phyloP scores from a whole-genome alignment of 2,329 filamentous ascomycete genomes.

The Talaromyces sp. region DNA sequence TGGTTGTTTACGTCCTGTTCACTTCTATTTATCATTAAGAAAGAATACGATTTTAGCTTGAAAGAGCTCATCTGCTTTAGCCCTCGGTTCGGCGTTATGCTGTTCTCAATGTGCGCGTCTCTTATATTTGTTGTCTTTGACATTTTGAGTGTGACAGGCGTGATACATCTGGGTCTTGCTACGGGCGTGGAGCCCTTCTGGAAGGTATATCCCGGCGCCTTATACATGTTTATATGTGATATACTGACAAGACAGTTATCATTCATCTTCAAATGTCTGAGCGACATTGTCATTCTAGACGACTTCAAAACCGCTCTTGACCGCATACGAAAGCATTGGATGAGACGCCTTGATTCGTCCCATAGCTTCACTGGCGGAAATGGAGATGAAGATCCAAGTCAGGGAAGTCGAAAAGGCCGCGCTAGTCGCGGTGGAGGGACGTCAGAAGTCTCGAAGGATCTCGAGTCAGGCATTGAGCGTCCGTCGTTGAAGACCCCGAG shows the following conservation, averaged over 20 bases:
- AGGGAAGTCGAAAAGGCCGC: not conserved
- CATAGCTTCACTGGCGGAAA: not conserved
- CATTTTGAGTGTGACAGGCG: conserved; percentile 57
- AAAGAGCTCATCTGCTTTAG: conserved; percentile 58
- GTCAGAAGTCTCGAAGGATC: not conserved
- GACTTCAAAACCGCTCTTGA: conserved; percentile 63
- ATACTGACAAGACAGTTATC: conserved; percentile 34
- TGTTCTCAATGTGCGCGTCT: conserved; percentile 59
- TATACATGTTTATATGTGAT: too few species aligned
- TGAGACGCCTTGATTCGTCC: conserved; percentile 15
- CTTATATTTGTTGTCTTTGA: conserved; percentile 61
- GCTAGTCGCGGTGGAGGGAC: not conserved
- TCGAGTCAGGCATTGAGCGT: not conserved
- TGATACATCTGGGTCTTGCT: conserved; percentile 39
- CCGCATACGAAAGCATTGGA: conserved; percentile 33
- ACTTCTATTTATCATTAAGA: conserved; percentile 62
- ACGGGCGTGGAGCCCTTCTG: conserved; percentile 64
- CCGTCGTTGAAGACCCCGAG: not conserved
- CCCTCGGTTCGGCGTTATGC: conserved; percentile 62
- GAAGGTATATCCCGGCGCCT: conserved; percentile 36
- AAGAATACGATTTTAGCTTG: conserved; percentile 58
- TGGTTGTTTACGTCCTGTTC: conserved; percentile 63
- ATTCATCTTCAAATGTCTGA: conserved; percentile 56
- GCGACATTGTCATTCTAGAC: conserved; percentile 58
- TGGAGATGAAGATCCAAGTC: not conserved